Evolutionary conservation across 1,139 yeast species (phyloP), one percentile per base, ranked within the genome.

Genomic region (Martiniozyma asiatica): DNA sequence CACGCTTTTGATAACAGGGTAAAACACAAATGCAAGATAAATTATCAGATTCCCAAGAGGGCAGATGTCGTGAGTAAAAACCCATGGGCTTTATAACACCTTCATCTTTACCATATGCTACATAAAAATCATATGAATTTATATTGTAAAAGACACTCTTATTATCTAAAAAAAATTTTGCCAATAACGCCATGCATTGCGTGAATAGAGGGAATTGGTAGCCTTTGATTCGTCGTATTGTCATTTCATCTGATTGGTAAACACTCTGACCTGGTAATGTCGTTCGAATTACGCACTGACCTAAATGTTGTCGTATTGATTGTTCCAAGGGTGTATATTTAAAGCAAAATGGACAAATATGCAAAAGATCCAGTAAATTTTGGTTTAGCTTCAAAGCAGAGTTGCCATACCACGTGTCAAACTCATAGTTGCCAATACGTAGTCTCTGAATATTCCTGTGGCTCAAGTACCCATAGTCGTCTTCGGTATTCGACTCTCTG

Each of bases 1-100:
- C 77, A 23, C 68, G 65, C 34, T 84, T 62, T 49, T 89, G 98
- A 49, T 73, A 89, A 1, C 95, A 96, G 0, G 98, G 98, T 40
- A 89, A 81, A 4, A 84, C 72, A 42, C 93, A 65, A 15, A 89
- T 80, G 49, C 97, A 89, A 1, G 96, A 95, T 29, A 89, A 58
- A 49, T 89, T 89, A 47, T 85, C 81, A 34, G 71, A 68, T 34
- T 82, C 92, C 72, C 87, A 82, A 0, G 95, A 76, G 2, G 79
- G 61, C 27, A 78, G 57, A 47, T 89, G 98, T 43, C 82, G 81
- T 14, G 96, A 85, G 47, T 84, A 89, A 50, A 84, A 89, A 1
- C 97, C 98, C 78, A 85, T 72, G 6, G 92, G 85, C 27, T 62
- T 48, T 18, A 39, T 41, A 4, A 49, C 54, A 8, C 50, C 51